A percentile compares a stretch with the other conserved stretches of the same genome.
phyloP scores from a whole-genome alignment of 1,284 basidiomycete genomes.

The Apiotrichum gamsii region DNA sequence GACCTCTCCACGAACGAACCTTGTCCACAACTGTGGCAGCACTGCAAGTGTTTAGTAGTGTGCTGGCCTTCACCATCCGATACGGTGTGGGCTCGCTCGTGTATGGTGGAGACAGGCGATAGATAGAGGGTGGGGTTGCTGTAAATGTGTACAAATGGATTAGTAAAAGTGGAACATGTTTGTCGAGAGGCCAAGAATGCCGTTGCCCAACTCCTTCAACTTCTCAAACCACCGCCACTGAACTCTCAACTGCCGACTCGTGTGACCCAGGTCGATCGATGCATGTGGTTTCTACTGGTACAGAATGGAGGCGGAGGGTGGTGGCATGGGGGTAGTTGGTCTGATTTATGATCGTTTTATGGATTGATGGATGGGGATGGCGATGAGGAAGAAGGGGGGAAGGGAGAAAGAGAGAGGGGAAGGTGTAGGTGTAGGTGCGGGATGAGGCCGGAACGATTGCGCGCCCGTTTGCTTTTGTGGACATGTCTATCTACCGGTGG shows the following conservation, averaged over 20 bases:
- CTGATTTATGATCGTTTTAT: not conserved
- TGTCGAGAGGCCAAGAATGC: no score
- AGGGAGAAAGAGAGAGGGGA: no score
- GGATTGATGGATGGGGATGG: no score
- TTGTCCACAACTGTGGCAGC: slow-evolving; percentile 66
- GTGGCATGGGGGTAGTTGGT: no score
- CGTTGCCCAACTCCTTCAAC: no score
- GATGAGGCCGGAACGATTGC: no score
- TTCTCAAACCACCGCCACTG: not conserved
- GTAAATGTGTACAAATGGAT: no score
- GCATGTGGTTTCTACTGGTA: slow-evolving; percentile 18
- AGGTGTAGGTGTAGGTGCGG: no score
- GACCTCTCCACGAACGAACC: slow-evolving; percentile 71
- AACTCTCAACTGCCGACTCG: not conserved
- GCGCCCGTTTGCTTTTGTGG: no score
- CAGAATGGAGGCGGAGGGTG: slow-evolving; percentile 3
- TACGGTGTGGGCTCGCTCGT: slow-evolving; percentile 80
- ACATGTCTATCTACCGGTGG: no score
- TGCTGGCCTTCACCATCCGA: slow-evolving; percentile 70
- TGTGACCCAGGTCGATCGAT: not conserved
- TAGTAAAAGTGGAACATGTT: no score
- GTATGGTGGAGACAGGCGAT: slow-evolving; percentile 82
- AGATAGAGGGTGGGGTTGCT: no score
- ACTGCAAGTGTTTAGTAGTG: slow-evolving; percentile 68
- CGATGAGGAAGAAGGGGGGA: not conserved